Percentiles rank a stretch among this genome's conserved stretches.
phyloP scores from a whole-genome alignment of 306 rosid species.

The Dalbergia cultrata region DNA sequence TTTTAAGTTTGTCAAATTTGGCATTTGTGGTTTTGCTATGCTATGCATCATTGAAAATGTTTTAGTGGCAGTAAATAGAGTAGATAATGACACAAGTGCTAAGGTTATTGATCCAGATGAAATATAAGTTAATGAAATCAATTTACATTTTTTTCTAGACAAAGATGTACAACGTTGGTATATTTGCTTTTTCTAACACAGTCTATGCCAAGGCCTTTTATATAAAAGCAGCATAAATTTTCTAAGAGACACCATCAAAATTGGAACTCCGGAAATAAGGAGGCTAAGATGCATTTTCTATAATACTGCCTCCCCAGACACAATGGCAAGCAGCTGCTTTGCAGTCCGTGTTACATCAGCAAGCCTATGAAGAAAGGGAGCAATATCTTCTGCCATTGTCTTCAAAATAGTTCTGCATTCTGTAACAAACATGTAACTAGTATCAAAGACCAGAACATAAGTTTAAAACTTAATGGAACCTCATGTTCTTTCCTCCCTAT shows the following conservation, averaged over 20 bases:
- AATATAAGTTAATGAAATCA: constrained; percentile 15
- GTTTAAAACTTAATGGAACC: not conserved
- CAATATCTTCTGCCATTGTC: constrained; percentile 67
- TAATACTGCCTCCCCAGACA: constrained; percentile 51
- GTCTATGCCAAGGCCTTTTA: constrained; percentile 3
- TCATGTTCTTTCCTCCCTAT: not conserved
- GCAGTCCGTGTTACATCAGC: constrained; percentile 73
- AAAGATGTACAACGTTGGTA: constrained; percentile 31
- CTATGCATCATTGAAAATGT: too few species aligned
- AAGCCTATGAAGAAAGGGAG: constrained; percentile 63
- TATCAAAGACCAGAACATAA: constrained; percentile 14
- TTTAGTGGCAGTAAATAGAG: too few species aligned
- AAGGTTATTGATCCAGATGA: not conserved
- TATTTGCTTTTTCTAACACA: constrained; percentile 16
- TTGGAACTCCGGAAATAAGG: not conserved
- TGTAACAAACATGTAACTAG: constrained; percentile 43
- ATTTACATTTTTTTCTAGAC: constrained; percentile 30
- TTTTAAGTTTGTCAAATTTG: not conserved
- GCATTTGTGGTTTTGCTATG: not conserved
- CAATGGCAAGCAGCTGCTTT: constrained; percentile 60
- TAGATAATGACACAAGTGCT: constrained; percentile 1
- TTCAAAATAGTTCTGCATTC: constrained; percentile 72
- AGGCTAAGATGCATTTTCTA: constrained; percentile 11
- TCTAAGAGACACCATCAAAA: constrained; percentile 4
- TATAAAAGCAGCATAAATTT: not conserved